Evolutionary conservation across 257 asterid species (phyloP).

Genomic region (Coffea canephora): DNA sequence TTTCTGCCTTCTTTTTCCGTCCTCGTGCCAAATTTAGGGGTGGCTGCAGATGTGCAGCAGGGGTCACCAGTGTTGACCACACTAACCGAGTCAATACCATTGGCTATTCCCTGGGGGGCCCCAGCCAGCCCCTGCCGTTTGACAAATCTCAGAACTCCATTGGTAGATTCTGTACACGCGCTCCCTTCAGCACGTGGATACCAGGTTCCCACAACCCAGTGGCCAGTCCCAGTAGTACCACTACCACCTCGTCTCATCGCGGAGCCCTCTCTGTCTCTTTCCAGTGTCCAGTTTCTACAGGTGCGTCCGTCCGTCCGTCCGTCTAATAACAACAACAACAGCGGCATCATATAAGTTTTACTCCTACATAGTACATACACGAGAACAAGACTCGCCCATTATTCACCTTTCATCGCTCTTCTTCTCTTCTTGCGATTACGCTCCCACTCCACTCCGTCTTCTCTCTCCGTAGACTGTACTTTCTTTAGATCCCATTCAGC

Average conservation of each 20-base stretch:
- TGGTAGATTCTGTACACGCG: conserved; percentile 61
- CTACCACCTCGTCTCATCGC: neutral
- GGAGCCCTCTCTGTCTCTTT: neutral
- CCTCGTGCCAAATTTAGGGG: conserved; percentile 12
- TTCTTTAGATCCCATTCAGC: conserved; percentile 13
- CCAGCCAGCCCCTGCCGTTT: conserved; percentile 28
- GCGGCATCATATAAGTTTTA: neutral
- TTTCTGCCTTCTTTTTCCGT: neutral
- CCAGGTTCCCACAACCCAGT: neutral
- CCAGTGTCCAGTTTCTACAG: neutral
- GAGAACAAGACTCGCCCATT: conserved; percentile 24
- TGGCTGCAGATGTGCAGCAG: conserved; percentile 7
- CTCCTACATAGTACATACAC: no score
- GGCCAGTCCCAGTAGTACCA: neutral
- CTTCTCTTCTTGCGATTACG: neutral
- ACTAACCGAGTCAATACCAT: conserved; percentile 18
- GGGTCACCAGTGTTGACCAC: conserved; percentile 27
- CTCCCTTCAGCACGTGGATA: conserved; percentile 53
- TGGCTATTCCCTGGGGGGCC: conserved; percentile 17
- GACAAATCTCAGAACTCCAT: conserved; percentile 31
- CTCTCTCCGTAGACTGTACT: conserved; percentile 20
- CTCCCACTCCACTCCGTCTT: neutral
- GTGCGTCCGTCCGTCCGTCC: neutral
- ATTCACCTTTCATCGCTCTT: conserved; percentile 18
- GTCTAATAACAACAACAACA: conserved; percentile 18